These are phyloP conservation scores for Chloris gayana DNA, from an alignment of 176 grass and related monocot species.

Conservation along the genomic window DNA sequence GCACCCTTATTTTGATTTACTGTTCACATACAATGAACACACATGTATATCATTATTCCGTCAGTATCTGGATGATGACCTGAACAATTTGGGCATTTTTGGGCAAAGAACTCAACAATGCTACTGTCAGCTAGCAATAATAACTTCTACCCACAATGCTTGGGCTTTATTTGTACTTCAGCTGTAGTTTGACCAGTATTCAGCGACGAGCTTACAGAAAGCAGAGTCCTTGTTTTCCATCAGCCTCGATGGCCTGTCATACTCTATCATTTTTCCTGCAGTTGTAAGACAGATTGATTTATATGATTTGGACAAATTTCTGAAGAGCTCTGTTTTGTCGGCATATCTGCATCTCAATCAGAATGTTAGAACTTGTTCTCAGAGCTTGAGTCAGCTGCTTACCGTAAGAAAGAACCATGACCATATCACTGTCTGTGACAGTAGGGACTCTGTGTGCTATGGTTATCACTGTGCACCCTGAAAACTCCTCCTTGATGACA, in stretches of 20 bases:
- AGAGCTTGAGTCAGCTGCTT: slow-evolving; percentile 15
- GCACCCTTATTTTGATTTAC: background rate
- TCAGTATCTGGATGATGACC: slow-evolving; percentile 10
- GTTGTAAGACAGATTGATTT: background rate
- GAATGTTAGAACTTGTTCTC: background rate
- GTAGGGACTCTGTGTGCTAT: slow-evolving; percentile 85
- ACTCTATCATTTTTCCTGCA: slow-evolving; percentile 82
- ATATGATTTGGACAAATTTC: background rate
- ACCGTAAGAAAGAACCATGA: slow-evolving; percentile 91
- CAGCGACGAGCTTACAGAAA: slow-evolving; percentile 74
- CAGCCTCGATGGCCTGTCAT: slow-evolving; percentile 65
- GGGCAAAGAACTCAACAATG: slow-evolving; percentile 9
- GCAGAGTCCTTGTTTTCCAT: slow-evolving; percentile 69
- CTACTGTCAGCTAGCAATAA: background rate
- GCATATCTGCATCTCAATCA: background rate
- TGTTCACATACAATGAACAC: background rate
- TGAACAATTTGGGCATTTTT: background rate
- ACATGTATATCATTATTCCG: background rate
- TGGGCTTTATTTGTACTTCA: slow-evolving; percentile 26
- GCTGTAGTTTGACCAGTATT: slow-evolving; percentile 87
- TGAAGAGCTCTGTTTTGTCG: background rate
- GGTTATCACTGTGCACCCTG: slow-evolving; percentile 73
- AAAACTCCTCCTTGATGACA: slow-evolving; percentile 74
- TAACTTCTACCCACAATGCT: slow-evolving; percentile 10
- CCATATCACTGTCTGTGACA: slow-evolving; percentile 81